Conservation (phyloP, 805 yeast species). For the Candida ipomoeae region DNA sequence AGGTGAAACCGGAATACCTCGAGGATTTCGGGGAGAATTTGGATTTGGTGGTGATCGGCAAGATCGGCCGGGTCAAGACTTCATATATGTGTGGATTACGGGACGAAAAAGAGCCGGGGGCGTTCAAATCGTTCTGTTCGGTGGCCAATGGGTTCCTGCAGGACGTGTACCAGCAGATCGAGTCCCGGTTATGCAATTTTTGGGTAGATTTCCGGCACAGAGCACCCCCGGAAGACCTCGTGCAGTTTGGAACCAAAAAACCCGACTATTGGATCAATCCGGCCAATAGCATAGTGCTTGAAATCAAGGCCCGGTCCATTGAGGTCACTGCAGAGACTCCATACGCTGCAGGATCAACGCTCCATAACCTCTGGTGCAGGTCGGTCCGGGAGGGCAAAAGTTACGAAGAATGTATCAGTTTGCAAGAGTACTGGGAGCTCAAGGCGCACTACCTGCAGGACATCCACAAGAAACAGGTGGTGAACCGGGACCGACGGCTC, state of each 20-base stretch:
- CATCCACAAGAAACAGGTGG: conserved; percentile 26
- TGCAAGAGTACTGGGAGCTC: conserved; percentile 48
- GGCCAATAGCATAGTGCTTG: conserved; percentile 68
- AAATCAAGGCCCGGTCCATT: conserved; percentile 76
- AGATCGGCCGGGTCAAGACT: conserved; percentile 65
- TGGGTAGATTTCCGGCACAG: conserved; percentile 47
- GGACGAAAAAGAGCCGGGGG: conserved; percentile 34
- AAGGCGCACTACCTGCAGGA: conserved; percentile 26
- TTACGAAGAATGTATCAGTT: conserved; percentile 50
- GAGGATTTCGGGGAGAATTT: conserved; percentile 83
- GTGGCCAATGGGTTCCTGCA: conserved; percentile 81
- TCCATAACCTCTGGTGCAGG: conserved; percentile 73
- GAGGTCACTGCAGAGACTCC: conserved; percentile 41
- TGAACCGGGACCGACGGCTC: conserved; percentile 23
- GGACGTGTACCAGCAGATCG: conserved; percentile 58
- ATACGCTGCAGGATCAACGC: conserved; percentile 64
- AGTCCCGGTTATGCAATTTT: conserved; percentile 50
- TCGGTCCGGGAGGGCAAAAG: conserved; percentile 65
- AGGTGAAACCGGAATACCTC: conserved; percentile 87
- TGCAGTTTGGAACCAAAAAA: conserved; percentile 54
- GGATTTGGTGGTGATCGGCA: conserved; percentile 76
- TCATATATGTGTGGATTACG: conserved; percentile 72
- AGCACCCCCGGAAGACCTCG: conserved; percentile 27
- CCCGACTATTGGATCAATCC: conserved; percentile 85
- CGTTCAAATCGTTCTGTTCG: conserved; percentile 64